A percentile compares a stretch with the other conserved stretches of the same genome.
Conservation (phyloP, 345 rosid genomes). For the Heritiera littoralis region DNA sequence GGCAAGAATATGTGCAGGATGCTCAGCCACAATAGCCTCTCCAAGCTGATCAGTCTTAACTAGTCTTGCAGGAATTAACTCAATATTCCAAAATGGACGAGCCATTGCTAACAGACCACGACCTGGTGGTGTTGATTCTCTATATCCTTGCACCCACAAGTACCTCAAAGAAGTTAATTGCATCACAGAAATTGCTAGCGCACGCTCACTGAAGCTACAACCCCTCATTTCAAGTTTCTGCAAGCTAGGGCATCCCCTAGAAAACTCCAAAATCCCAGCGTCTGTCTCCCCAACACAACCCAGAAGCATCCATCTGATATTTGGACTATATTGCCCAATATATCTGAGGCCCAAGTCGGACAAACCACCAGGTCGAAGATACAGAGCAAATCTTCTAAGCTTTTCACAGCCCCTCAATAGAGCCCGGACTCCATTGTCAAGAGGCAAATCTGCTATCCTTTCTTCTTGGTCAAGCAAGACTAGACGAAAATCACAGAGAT, state of each 20-base stretch:
- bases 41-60: constrained; percentile 31
- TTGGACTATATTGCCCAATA: constrained; percentile 68
- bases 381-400: constrained; percentile 76
- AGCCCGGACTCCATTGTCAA: constrained; percentile 86
- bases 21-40: constrained; percentile 39
- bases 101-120: constrained; percentile 71
- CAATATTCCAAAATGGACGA: constrained; percentile 95
- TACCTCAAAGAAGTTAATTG: constrained; percentile 77
- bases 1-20: constrained; percentile 89
- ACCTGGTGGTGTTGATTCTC: constrained; percentile 53
- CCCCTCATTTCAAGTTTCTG: constrained; percentile 94
- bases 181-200: constrained; percentile 64
- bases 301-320: constrained; percentile 92
- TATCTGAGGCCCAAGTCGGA: constrained; percentile 84
- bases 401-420: constrained; percentile 80
- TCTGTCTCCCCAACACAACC: constrained; percentile 75
- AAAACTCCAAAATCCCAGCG: constrained; percentile 69
- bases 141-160: constrained; percentile 94
- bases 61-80: constrained; percentile 69
- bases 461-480: constrained; percentile 80
- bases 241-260: constrained; percentile 82
- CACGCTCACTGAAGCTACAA: constrained; percentile 80
- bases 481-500: constrained; percentile 81
- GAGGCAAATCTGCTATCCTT: constrained; percentile 77
- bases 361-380: constrained; percentile 78